Evolutionary conservation across 495 filamentous ascomycete genomes (phyloP), one percentile per base, ranked within the genome.

Genomic region (Talaromyces proteolyticus): DNA sequence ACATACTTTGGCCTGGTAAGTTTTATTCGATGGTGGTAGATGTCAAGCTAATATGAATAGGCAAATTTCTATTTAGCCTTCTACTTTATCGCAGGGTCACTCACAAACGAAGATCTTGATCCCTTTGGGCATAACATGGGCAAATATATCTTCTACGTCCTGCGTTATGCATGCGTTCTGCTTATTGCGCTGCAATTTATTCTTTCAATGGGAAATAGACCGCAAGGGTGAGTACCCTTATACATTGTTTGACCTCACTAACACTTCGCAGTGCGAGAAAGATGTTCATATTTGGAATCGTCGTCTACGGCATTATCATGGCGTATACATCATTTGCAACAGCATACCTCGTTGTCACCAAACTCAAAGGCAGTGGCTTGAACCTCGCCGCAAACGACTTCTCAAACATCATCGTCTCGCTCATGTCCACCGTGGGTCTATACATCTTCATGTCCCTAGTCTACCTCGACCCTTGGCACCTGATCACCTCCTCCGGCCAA

Each of bases 41-140:
- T 46, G 3, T 47, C 40, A 51, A 48, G 44, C 21, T 26, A 41
- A 2, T n/a, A n/a, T n/a, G 0, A 14, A 26, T 21, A 83, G 80
- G 92, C 93, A 58, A 99, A 99, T 67, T 99, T 97, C 71, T 99
- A 97, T 63, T 81, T 99, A 45, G 93, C 90, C 54, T 99, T 99
- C 67, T 97, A 90, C 78, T 97, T 97, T 76, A 89, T 97, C 61
- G 90, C 91, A 41, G 94, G 94, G 36, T 94, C 91, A n/a, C 79
- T 99, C 12, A 81, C 86, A 4, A 89, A 97, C 57, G 65, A 80
- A 0, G 73, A 71, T 26, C 72, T 95, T 53, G 92, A 97, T 68
- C 94, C 94, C 1, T 97, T 97, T 55, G 89, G 89, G 19, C 81
- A 92, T 61, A 77, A 84, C 51, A 84, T 92, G 61, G 90, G 89